Base-by-base conservation (phyloP, 2,329 filamentous ascomycete genomes). In the Zymoseptoria brevis region DNA sequence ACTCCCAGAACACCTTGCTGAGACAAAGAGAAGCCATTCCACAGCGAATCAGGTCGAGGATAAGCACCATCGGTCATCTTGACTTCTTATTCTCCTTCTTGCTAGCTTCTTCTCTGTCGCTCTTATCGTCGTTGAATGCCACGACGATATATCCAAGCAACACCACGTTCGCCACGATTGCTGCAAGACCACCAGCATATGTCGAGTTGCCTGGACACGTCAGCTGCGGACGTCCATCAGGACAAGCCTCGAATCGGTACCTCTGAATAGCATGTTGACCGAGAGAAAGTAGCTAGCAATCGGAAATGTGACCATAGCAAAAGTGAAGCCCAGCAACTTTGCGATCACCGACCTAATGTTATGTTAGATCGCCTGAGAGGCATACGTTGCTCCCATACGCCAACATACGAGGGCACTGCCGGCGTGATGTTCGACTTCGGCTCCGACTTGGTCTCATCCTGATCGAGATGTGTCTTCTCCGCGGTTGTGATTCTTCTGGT, bases 141-240 rank as follows among this genome's bases (percentile, higher is more conserved):
- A 96, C 90, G 58, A 96, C 77, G 50, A 97, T 84, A 74, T 97
- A 99, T n/a, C 82, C 85, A 59, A 97, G 83, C 55, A 99, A 78
- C 3, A 99, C 90, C 1, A 95, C 83, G 68, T 99, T 99, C 11
- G 94, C 94, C 73, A 95, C 85, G 55, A 97, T 76, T 19, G 94
- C 94, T 1, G 94, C 94, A 35, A 88, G 79, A 0, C 85, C 91
- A 13, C 92, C 94, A 3, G 92, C 90, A 68, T 86, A 93, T 1
- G 92, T 96, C 13, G 90, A 83, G 75, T 96, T 96, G 66, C 91
- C 93, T 96, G 59, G 53, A 21, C 13, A 35, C 7, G 30, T 41
- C 29, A 49, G 29, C 53, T 16, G 7, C 9, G 19, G 26, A 9
- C 4, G 24, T 19, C 4, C 29, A 52, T 22, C 16, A 19, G 4